phyloP scores from a whole-genome alignment of 495 filamentous ascomycete genomes.

The Hypoxylon trugodes region DNA sequence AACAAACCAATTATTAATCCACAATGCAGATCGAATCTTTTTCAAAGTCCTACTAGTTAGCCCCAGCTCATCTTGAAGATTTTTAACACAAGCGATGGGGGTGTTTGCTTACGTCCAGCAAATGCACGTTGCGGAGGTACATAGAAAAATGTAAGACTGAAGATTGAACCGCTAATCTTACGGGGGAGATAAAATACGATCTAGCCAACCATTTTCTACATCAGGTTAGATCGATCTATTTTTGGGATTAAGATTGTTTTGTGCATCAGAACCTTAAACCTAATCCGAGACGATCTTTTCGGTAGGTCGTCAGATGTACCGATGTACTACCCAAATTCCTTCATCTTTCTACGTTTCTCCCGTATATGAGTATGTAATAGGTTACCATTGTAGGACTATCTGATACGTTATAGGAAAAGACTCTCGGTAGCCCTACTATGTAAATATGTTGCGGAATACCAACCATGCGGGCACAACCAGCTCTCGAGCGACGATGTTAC shows the following conservation, averaged over 20 bases:
- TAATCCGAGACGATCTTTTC: neutral
- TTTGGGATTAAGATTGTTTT: slow-evolving; percentile 19
- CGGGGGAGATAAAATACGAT: slow-evolving; percentile 35
- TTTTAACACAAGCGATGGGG: too few species aligned
- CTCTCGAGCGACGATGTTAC: slow-evolving; percentile 21
- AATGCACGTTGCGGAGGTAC: too few species aligned
- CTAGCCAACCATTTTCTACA: slow-evolving; percentile 20
- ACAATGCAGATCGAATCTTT: slow-evolving; percentile 8
- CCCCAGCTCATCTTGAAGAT: too few species aligned
- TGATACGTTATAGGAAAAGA: neutral
- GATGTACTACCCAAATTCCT: neutral
- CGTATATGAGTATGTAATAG: too few species aligned
- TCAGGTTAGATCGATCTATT: slow-evolving; percentile 27
- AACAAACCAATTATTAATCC: slow-evolving; percentile 23
- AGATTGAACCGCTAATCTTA: slow-evolving; percentile 11
- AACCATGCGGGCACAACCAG: slow-evolving; percentile 1
- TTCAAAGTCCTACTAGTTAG: too few species aligned
- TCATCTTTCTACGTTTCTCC: too few species aligned
- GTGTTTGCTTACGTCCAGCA: too few species aligned
- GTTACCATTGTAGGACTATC: slow-evolving; percentile 2
- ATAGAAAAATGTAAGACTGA: too few species aligned
- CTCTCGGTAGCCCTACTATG: neutral
- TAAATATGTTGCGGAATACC: neutral
- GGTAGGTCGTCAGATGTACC: neutral
- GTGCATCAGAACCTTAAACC: slow-evolving; percentile 23